Evolutionary conservation across 2,329 filamentous ascomycete species (phyloP).

Genomic region (Xenoacremonium recifei): DNA sequence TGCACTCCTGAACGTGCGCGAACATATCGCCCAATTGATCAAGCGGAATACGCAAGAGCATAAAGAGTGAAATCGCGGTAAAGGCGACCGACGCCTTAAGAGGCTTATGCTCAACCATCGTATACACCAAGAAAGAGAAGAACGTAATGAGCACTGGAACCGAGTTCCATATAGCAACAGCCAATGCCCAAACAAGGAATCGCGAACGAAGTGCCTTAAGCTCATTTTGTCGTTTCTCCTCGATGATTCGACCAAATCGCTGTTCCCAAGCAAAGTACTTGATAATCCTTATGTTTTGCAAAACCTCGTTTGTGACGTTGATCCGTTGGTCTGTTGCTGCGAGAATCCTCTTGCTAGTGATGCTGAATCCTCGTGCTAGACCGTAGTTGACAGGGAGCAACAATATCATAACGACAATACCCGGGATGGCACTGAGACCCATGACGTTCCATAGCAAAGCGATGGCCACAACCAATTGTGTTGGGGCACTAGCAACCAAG

Average conservation of each 20-base stretch:
- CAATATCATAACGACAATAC: conserved; percentile 84
- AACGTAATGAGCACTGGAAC: conserved; percentile 95
- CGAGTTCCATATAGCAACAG: conserved; percentile 94
- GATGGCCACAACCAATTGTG: conserved; percentile 81
- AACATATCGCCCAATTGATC: conserved; percentile 99
- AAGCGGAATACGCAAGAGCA: conserved; percentile 85
- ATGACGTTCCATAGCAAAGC: conserved; percentile 84
- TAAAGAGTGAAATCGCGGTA: conserved; percentile 93
- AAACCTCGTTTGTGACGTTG: conserved; percentile 91
- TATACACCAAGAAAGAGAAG: conserved; percentile 93
- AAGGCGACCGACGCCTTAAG: conserved; percentile 92
- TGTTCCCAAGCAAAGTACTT: conserved; percentile 99
- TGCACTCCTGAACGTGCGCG: conserved; percentile 94
- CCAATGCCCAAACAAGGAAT: conserved; percentile 88
- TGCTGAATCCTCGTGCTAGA: conserved; percentile 81
- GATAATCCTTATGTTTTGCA: conserved; percentile 98
- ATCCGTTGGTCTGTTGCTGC: conserved; percentile 93
- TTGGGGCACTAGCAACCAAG: conserved; percentile 86
- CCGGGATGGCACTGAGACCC: conserved; percentile 89
- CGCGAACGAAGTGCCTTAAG: conserved; percentile 74
- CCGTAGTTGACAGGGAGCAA: conserved; percentile 88
- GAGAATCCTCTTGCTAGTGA: conserved; percentile 87
- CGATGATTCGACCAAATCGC: conserved; percentile 80
- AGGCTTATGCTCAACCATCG: conserved; percentile 82
- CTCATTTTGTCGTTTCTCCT: conserved; percentile 82